Evolutionary conservation across 305 asterid species (phyloP).

Genomic region (Solanum aculeatissimum): DNA sequence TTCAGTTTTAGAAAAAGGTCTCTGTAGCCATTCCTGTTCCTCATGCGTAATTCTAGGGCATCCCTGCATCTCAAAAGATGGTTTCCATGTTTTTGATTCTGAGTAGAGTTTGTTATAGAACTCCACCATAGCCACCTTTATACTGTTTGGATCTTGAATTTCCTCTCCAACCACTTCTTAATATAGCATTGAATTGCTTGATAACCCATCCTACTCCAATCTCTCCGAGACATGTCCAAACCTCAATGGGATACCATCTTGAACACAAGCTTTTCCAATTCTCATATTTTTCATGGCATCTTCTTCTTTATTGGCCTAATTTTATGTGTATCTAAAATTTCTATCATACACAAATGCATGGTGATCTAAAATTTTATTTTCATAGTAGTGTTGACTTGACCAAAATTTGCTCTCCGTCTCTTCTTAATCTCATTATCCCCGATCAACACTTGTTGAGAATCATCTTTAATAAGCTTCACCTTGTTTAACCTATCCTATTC

Average conservation of each 20-base stretch:
- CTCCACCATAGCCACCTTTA: no score
- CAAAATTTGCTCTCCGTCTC: neutral
- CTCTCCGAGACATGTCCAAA: neutral
- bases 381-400: neutral
- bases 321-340: neutral
- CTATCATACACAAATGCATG: neutral
- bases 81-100: no score
- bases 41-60: no score
- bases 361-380: neutral
- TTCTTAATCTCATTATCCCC: neutral
- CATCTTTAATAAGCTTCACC: neutral
- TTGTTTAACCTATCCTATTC: neutral
- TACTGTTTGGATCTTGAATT: no score
- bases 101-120: no score
- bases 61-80: no score
- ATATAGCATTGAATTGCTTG: neutral
- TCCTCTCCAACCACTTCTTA: neutral
- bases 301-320: neutral
- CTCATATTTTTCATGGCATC: neutral
- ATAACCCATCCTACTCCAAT: neutral
- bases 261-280: neutral
- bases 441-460: neutral
- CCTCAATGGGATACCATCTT: neutral
- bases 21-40: no score
- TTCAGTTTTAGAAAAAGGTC: no score